Evolutionary conservation across 2,329 filamentous ascomycete genomes (phyloP), one percentile per base, ranked within the genome.

Genomic region (Aspergillus felis): DNA sequence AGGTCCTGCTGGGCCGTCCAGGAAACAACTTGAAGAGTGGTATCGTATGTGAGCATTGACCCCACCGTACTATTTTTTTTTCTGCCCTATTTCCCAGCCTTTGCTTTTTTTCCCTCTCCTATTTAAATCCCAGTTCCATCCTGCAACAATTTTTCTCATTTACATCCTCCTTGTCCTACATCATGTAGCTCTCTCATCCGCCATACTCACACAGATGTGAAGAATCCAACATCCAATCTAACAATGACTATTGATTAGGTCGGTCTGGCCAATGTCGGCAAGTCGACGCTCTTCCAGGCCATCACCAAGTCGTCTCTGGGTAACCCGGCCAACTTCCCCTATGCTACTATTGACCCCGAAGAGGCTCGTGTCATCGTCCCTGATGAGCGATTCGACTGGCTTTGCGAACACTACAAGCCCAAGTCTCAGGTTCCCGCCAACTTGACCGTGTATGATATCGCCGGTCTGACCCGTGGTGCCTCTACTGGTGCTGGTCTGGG

Each of bases 271-370:
- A 99, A 99, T 79, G 95, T 99, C 69, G 94, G 94, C 78, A 99
- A 99, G 83, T 99, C 94, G 66, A 99, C 95, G 35, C 87, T 99
- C 71, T 99, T 99, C 86, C 95, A 99, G 83, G 92, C 94, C 74
- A 97, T 99, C 79, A 99, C 94, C 75, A 97, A 97, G 84, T 96
- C 89, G 79, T 87, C 87, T 65, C 88, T 99, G 71, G 94, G 95
- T 80, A 99, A 97, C 82, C 95, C 95, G 70, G 94, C 94, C 82
- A 99, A 99, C 82, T 99, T 97, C 76, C 94, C 94, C 56, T 99
- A 96, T 82, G 94, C 94, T 74, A 99, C 94, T 71, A 99, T 99
- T 78, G 92, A 99, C 68, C 94, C 94, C 50, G 95, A 99, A 82
- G 94, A 99, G 81, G 91, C 94, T 63, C 91, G 93, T 69, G 94